phyloP scores from a whole-genome alignment of 2,329 filamentous ascomycete genomes.

The Chalara sp. region DNA sequence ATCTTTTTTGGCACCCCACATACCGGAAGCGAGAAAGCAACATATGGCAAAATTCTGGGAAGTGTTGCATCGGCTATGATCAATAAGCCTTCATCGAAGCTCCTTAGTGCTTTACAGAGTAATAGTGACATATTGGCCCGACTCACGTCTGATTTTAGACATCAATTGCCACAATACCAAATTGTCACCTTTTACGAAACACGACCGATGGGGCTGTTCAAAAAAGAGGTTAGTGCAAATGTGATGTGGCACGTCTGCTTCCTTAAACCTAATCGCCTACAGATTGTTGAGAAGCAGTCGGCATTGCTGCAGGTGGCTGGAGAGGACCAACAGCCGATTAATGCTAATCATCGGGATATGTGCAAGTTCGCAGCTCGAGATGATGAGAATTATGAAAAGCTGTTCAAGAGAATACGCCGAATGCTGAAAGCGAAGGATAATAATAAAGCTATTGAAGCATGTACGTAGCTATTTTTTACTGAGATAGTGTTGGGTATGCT shows the following conservation, averaged over 20 bases:
- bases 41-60: slow-evolving; percentile 3
- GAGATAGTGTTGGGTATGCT: not conserved
- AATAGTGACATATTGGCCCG: slow-evolving; percentile 2
- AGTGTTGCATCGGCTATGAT: not conserved
- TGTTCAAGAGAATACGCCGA: not conserved
- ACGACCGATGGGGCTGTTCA: too few relatives aligned
- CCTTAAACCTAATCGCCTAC: not conserved
- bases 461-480: not conserved
- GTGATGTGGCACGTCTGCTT: too few relatives aligned
- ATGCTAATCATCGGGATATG: not conserved
- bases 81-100: slow-evolving; percentile 1
- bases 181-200: slow-evolving; percentile 6
- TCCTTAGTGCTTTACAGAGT: slow-evolving; percentile 5
- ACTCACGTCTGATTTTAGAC: slow-evolving; percentile 2
- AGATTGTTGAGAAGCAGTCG: slow-evolving; percentile 3
- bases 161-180: slow-evolving; percentile 2
- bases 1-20: slow-evolving; percentile 3
- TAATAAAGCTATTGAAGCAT: not conserved
- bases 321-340: slow-evolving; percentile 3
- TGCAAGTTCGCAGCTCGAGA: not conserved
- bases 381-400: not conserved
- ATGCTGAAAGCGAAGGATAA: not conserved
- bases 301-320: not conserved
- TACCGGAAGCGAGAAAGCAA: not conserved
- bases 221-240: too few relatives aligned